Percentiles rank a stretch among this genome's conserved stretches.
These are phyloP conservation scores for Antitrichia curtipendula DNA, from an alignment of 225 moss, liverwort and hornwort species.

Conservation along the genomic window DNA sequence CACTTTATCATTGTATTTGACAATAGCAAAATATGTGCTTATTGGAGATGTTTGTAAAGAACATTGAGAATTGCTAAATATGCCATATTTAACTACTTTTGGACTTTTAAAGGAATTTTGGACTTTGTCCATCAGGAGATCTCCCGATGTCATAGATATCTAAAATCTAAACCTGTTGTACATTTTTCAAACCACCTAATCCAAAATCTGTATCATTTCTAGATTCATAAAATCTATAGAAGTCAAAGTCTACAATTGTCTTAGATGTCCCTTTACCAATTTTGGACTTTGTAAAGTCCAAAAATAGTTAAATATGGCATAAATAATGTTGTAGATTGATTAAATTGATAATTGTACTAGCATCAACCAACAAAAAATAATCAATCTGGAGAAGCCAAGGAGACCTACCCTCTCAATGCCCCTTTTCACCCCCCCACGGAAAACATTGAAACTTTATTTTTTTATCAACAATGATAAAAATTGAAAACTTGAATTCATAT, in stretches of 20 bases:
- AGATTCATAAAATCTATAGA: no score
- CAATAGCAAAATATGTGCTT: neutral
- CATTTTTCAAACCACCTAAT: no score
- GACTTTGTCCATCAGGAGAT: no score
- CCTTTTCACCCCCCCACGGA: fast-evolving
- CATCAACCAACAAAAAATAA: neutral
- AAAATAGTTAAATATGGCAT: no score
- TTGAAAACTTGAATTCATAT: neutral
- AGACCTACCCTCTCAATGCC: fast-evolving
- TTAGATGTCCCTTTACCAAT: no score
- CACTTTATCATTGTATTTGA: neutral
- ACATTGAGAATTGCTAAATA: fast-evolving
- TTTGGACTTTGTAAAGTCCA: no score
- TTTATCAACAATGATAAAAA: neutral
- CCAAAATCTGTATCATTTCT: no score
- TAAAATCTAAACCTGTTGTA: no score
- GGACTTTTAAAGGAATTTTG: no score
- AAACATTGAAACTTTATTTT: fast-evolving
- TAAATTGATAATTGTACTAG: neutral
- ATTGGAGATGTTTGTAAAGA: neutral
- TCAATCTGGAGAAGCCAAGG: fast-evolving
- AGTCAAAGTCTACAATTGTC: no score
- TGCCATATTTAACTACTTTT: no score
- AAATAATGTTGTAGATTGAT: neutral
- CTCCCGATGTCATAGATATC: no score